These are phyloP conservation scores for Penicillium sp. DNA, from an alignment of 2,329 filamentous ascomycete genomes.

Conservation along the genomic window DNA sequence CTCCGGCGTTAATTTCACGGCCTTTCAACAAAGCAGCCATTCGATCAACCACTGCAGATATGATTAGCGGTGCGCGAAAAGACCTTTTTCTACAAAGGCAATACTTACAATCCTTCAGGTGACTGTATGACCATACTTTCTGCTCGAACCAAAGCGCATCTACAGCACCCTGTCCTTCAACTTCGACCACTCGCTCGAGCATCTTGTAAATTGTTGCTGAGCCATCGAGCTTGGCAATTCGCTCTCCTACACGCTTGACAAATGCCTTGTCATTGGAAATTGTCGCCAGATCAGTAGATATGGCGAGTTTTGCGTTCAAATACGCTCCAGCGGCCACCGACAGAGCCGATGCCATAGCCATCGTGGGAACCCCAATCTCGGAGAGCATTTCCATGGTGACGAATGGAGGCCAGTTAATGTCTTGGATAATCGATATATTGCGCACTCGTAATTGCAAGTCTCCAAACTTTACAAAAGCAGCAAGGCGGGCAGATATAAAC, in stretches of 20 bases:
- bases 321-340: constrained; percentile 42
- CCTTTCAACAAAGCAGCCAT: constrained; percentile 46
- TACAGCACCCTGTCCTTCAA: constrained; percentile 38
- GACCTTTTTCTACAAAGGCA: neutral
- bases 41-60: constrained; percentile 43
- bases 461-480: neutral
- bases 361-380: constrained; percentile 28
- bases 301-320: constrained; percentile 46
- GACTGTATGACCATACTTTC: constrained; percentile 50
- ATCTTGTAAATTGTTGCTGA: constrained; percentile 46
- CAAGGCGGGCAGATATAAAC: constrained; percentile 11
- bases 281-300: constrained; percentile 43
- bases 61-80: constrained; percentile 1
- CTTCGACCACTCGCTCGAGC: constrained; percentile 44
- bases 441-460: neutral
- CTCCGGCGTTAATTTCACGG: constrained; percentile 40
- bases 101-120: constrained; percentile 46
- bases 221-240: constrained; percentile 42
- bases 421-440: neutral
- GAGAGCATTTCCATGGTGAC: constrained; percentile 32
- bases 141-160: constrained; percentile 54
- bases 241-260: constrained; percentile 36
- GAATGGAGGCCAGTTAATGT: neutral
- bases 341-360: constrained; percentile 39
- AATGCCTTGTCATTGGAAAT: constrained; percentile 38